Percentiles rank a stretch among this genome's conserved stretches.
Evolutionary conservation across 2,329 filamentous ascomycete genomes (phyloP).

Genomic region (Pseudocercospora eumusae): DNA sequence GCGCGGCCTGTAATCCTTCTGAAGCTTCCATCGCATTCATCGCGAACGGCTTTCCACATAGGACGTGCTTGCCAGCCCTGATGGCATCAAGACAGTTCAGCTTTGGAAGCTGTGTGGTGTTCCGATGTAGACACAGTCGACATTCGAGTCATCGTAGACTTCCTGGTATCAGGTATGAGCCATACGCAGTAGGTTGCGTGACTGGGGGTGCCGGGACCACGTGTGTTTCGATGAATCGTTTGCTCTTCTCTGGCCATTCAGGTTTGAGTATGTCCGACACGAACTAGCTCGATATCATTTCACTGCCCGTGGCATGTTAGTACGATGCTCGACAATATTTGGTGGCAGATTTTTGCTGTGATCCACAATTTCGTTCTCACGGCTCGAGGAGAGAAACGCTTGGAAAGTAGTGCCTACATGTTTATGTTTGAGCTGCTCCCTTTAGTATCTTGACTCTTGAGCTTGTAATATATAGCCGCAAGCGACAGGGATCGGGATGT

Average conservation of each 20-base stretch:
- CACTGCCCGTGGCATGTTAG: slow-evolving; percentile 38
- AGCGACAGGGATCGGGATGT: not conserved
- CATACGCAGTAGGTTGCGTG: slow-evolving; percentile 41
- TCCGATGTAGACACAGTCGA: slow-evolving; percentile 52
- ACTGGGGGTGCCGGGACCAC: slow-evolving; percentile 18
- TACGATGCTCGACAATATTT: not conserved
- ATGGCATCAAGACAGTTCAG: slow-evolving; percentile 50
- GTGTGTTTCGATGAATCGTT: slow-evolving; percentile 23
- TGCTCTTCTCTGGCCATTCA: slow-evolving; percentile 42
- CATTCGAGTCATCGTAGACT: slow-evolving; percentile 45
- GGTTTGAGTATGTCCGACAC: slow-evolving; percentile 46
- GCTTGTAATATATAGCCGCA: not conserved
- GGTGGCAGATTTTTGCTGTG: not conserved
- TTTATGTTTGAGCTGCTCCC: not conserved
- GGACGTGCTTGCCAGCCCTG: slow-evolving; percentile 46
- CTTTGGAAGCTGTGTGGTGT: slow-evolving; percentile 51
- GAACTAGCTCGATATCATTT: slow-evolving; percentile 52
- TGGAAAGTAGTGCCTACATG: not conserved
- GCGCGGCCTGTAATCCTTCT: slow-evolving; percentile 46
- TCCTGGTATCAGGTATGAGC: slow-evolving; percentile 46
- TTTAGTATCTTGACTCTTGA: not conserved
- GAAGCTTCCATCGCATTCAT: slow-evolving; percentile 46
- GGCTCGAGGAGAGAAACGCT: not conserved
- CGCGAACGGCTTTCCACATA: slow-evolving; percentile 52
- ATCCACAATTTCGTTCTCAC: not conserved